phyloP scores from a whole-genome alignment of 2,329 filamentous ascomycete genomes.

The Diaporthe sp. region DNA sequence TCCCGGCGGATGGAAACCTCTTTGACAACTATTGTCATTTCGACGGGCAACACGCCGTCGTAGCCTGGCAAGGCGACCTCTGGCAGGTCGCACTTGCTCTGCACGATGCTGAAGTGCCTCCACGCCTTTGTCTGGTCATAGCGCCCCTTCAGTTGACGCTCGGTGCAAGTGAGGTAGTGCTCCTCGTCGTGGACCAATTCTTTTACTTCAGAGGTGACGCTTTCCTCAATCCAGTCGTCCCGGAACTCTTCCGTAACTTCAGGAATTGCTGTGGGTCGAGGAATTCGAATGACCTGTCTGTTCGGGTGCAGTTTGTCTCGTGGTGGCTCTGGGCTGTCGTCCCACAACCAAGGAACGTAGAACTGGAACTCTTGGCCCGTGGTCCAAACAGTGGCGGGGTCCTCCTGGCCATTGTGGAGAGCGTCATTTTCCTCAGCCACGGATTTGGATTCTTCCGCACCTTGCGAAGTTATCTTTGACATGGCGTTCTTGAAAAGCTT shows the following conservation, averaged over 20 bases:
- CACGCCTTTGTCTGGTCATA: neutral
- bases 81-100: neutral
- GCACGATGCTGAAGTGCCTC: neutral
- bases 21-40: constrained; percentile 5
- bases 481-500: neutral
- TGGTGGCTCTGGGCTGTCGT: neutral
- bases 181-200: neutral
- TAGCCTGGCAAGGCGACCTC: neutral
- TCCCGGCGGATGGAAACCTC: neutral
- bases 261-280: neutral
- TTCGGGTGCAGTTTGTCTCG: neutral
- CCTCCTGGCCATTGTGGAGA: neutral
- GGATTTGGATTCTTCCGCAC: neutral
- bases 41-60: neutral
- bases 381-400: neutral
- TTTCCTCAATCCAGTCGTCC: neutral
- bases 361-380: constrained; percentile 10
- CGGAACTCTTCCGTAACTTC: neutral
- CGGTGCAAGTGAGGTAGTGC: neutral
- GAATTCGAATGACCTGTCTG: neutral
- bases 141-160: neutral
- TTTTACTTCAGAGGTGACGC: neutral
- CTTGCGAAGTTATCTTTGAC: neutral
- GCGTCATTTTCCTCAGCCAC: neutral
- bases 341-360: constrained; percentile 13